These are phyloP conservation scores for Groenewaldozyma sp. DNA, from an alignment of 1,139 yeast species.

Conservation along the genomic window DNA sequence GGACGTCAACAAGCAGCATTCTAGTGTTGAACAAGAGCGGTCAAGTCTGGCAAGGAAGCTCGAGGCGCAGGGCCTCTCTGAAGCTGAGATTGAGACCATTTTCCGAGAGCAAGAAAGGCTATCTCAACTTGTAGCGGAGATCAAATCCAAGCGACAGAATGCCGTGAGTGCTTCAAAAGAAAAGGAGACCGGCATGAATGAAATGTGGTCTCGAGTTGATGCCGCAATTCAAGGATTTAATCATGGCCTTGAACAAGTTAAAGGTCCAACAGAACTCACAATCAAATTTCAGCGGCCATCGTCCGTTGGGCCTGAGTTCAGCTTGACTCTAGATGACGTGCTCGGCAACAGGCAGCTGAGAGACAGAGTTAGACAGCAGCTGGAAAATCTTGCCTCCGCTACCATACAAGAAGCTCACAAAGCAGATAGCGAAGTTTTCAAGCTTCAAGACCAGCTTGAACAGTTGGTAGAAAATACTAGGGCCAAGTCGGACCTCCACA, in stretches of 20 bases:
- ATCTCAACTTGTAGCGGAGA: constrained; percentile 48
- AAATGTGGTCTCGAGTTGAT: not conserved
- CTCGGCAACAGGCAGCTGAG: not conserved
- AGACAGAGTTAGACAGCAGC: not conserved
- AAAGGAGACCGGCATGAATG: constrained; percentile 35
- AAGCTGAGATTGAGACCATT: constrained; percentile 53
- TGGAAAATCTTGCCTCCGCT: not conserved
- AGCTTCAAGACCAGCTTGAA: constrained; percentile 54
- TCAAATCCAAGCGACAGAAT: constrained; percentile 38
- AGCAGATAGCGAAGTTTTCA: constrained; percentile 50
- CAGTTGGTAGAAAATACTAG: constrained; percentile 43
- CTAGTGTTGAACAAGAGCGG: constrained; percentile 39
- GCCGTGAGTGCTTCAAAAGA: constrained; percentile 32
- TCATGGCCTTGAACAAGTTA: not conserved
- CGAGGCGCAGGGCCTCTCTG: constrained; percentile 46
- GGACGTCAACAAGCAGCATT: constrained; percentile 38
- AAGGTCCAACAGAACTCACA: not conserved
- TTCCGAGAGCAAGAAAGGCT: constrained; percentile 53
- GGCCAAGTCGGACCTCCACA: constrained; percentile 52
- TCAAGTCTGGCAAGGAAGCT: constrained; percentile 40
- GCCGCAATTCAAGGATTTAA: not conserved
- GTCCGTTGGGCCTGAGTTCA: too few species aligned
- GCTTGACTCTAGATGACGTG: not conserved
- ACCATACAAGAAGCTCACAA: constrained; percentile 34
- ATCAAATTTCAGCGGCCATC: not conserved